Evolutionary conservation across 768 basidiomycete species (phyloP).

Genomic region (Piloderma croceum): DNA sequence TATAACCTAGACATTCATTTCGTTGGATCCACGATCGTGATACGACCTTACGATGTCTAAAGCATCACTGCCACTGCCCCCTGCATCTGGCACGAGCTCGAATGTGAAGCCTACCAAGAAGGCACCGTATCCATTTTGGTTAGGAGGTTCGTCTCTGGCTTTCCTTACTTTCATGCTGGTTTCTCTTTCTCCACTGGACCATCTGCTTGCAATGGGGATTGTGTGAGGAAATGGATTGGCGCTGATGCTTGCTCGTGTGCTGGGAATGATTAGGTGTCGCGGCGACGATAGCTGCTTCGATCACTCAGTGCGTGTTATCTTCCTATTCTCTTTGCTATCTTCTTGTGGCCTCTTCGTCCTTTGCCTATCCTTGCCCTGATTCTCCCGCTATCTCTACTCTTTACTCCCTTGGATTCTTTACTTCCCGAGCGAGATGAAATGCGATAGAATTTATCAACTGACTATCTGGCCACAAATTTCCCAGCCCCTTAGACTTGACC

Average conservation of each 20-base stretch:
- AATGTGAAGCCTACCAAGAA: not conserved
- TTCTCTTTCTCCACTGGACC: not conserved
- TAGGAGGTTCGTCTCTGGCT: conserved; percentile 52
- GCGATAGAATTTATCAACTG: too few species aligned
- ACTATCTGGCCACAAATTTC: too few species aligned
- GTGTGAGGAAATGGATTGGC: too few species aligned
- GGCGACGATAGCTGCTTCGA: conserved; percentile 82
- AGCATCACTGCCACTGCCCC: too few species aligned
- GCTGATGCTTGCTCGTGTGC: not conserved
- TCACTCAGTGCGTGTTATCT: conserved; percentile 61
- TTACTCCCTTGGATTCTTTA: not conserved
- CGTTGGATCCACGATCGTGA: too few species aligned
- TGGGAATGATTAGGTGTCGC: conserved; percentile 47
- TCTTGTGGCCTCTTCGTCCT: not conserved
- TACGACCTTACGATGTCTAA: too few species aligned
- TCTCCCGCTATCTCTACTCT: not conserved
- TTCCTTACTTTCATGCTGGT: not conserved
- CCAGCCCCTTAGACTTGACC: conserved; percentile 83
- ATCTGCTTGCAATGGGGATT: not conserved
- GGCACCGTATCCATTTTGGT: conserved; percentile 80
- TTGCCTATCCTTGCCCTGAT: not conserved
- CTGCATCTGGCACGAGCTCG: too few species aligned
- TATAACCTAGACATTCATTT: too few species aligned
- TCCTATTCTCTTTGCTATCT: not conserved
- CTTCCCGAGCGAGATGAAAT: too few species aligned